Percentiles rank a stretch among this genome's conserved stretches.
Conservation (phyloP, 257 asterid species). For the Buddleja alternifolia region DNA sequence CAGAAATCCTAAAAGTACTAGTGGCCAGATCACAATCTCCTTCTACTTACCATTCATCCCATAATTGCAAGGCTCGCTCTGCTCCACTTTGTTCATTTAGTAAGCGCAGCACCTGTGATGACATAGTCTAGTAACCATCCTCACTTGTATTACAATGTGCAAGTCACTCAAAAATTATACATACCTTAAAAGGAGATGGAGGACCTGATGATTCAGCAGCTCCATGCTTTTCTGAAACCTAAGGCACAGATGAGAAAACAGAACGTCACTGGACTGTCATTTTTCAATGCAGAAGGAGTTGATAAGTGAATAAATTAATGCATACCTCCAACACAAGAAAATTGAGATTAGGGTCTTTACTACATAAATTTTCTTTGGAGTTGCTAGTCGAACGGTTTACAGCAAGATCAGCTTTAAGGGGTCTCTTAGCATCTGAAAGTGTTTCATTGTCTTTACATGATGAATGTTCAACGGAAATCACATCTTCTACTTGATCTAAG, state of each 20-base stretch:
- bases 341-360: slow-evolving; percentile 38
- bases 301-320: slow-evolving; percentile 21
- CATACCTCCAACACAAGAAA: slow-evolving; percentile 94
- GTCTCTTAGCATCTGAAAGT: slow-evolving; percentile 41
- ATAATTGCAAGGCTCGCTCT: slow-evolving; percentile 69
- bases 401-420: slow-evolving; percentile 42
- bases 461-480: slow-evolving; percentile 68
- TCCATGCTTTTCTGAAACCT: slow-evolving; percentile 79
- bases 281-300: slow-evolving; percentile 24
- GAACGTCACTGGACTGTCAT: slow-evolving; percentile 8
- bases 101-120: slow-evolving; percentile 71
- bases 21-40: slow-evolving; percentile 7
- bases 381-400: slow-evolving; percentile 28
- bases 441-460: slow-evolving; percentile 37
- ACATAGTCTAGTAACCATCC: slow-evolving; percentile 22
- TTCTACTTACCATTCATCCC: slow-evolving; percentile 85
- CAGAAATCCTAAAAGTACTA: slow-evolving; percentile 16
- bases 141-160: slow-evolving; percentile 23
- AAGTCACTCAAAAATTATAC: slow-evolving; percentile 35
- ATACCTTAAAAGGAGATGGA: slow-evolving; percentile 66
- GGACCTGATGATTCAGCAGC: slow-evolving; percentile 48
- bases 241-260: slow-evolving; percentile 24
- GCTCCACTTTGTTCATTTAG: slow-evolving; percentile 87
- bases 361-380: slow-evolving; percentile 37
- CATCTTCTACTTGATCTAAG: slow-evolving; percentile 94